Base-by-base conservation (phyloP, 805 yeast genomes). In the Metschnikowia matae region DNA sequence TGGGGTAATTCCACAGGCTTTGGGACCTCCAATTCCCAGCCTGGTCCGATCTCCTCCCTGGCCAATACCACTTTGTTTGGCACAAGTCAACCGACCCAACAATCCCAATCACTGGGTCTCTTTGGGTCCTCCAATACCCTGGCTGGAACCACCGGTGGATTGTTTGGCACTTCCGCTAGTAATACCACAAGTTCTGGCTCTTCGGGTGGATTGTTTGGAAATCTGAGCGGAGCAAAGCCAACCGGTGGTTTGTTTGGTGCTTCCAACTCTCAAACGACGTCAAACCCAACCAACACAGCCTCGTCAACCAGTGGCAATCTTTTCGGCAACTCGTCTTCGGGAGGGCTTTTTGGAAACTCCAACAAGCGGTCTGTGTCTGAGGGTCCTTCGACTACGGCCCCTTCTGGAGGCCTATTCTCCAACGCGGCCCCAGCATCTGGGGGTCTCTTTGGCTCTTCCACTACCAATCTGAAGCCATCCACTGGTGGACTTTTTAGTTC, bases 1-100 rank as follows among this genome's bases (percentile, higher is more conserved):
- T 53, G 59, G 59, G 48, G 48, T 43, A 51, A 37, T 38, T 54
- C 59, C 15, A 46, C 56, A 15, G 59, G 60, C 8, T 55, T 53
- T 31, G 57, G 36, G 35, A 13, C 37, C 41, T 14, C 48, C 41
- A 44, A 37, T 29, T 4, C 48, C 18, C 48, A 37, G 29, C 15
- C 48, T 23, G 48, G 45, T 6, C 38, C n/a, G 45, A 42, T 20
- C 18, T 6, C 29, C 8, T 41, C 45, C 11, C 45, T 20, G 31
- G 38, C 38, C 7, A 42, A 42, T 31, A 42, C n/a, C 31, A 33
- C 45, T 15, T 33, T 42, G 45, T 42, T 42, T 42, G 45, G 45
- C 20, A 6, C 45, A n/a, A 21, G 17, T 39, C 41, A 39, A 23
- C 18, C 45, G 10, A 23, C n/a, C n/a, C 45, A 42, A 34, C 29